phyloP scores from a whole-genome alignment of 345 rosid species.

The Lepidium aucheri region DNA sequence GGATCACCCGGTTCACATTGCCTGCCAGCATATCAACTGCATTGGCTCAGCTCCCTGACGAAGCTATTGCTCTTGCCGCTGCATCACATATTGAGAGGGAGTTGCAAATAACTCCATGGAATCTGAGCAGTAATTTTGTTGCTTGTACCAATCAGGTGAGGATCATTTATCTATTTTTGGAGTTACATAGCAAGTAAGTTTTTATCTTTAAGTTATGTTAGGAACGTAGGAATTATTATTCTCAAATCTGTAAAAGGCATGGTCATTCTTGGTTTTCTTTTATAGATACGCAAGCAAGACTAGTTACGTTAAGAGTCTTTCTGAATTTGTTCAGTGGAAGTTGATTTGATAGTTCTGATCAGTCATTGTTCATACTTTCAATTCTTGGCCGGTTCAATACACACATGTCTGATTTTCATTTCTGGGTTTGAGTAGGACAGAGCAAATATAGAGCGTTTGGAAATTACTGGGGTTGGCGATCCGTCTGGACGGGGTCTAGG shows the following conservation, averaged over 20 bases:
- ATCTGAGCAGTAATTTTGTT: constrained; percentile 88
- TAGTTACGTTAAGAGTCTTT: background rate
- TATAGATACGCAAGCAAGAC: background rate
- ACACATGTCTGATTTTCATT: constrained; percentile 9
- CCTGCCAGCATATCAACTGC: constrained; percentile 77
- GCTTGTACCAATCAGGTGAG: constrained; percentile 88
- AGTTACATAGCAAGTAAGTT: background rate
- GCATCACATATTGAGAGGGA: constrained; percentile 97
- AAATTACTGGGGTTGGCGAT: constrained; percentile 98
- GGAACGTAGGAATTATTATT: background rate
- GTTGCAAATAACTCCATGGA: constrained; percentile 95
- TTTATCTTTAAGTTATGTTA: background rate
- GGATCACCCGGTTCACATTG: constrained; percentile 65
- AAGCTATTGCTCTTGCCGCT: constrained; percentile 95
- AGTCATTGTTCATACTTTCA: background rate
- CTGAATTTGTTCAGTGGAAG: background rate
- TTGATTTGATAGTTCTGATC: constrained; percentile 2
- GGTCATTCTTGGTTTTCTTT: background rate
- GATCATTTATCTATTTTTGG: background rate
- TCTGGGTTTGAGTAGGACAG: constrained; percentile 58
- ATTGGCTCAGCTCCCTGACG: constrained; percentile 88
- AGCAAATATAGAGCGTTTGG: constrained; percentile 93
- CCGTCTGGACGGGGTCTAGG: constrained; percentile 98
- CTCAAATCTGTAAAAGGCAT: background rate
- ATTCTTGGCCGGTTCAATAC: background rate